Evolutionary conservation across 2,329 filamentous ascomycete genomes (phyloP), one percentile per base, ranked within the genome.

Genomic region (Diaporthe sp.): DNA sequence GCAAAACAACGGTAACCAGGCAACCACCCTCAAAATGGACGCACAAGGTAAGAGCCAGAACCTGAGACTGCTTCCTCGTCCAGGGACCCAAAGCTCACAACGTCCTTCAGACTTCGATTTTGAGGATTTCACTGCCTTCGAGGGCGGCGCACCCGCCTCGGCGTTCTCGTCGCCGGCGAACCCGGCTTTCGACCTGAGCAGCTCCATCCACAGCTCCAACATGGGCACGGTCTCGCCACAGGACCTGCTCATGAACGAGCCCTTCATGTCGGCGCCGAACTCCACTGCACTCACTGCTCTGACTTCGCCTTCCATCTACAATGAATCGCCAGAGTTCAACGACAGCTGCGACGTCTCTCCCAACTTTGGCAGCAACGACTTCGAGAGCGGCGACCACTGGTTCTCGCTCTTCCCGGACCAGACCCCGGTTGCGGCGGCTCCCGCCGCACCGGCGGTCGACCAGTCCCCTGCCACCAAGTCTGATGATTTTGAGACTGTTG

Each of bases 281-380:
- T 98, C 95, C 2, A 90, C 93, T 62, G 92, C 94, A 46, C 92
- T 97, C 82, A 98, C 95, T 49, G 92, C 95, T 78, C 82, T 98
- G 84, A 98, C 95, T 75, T 97, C 95, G 76, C 95, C 95, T 60
- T 94, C 94, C n/a, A 88, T 92, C 75, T 93, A 92, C 80, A 90
- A 94, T 82, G 94, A 93, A 80, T 97, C 95, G 71, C 95, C 95
- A 15, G 93, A 92, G 75, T 92, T 93, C 81, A 84, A 84, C 77
- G 92, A 94, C 80, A 90, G 89, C 82, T 95, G 92, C 80, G 92
- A 97, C 81, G 92, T 94, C 25, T 98, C 95, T 70, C 95, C 95
- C 62, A 91, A 93, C 83, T 94, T 96, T 84, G 89, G 88, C 76
- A 87, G 85, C 77, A 87, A 89, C 78, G 90, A 93, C 67, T 87